phyloP scores from a whole-genome alignment of 129 eudicot genomes.

The Arctium lappa region DNA sequence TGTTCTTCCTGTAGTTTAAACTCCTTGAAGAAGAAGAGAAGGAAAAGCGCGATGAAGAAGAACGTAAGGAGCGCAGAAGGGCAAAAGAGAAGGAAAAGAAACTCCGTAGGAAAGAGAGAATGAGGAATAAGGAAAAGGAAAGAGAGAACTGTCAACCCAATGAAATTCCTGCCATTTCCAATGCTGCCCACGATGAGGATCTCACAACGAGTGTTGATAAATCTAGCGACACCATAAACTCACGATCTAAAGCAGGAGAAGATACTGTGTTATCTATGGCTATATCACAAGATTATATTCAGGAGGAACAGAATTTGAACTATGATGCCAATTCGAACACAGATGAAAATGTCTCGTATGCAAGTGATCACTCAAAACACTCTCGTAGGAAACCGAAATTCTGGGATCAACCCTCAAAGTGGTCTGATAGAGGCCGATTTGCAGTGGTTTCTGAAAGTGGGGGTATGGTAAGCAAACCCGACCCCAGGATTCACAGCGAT shows the following conservation, averaged over 20 bases:
- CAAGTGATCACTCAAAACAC: constrained; percentile 43
- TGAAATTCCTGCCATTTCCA: constrained; percentile 22
- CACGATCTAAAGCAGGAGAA: constrained; percentile 50
- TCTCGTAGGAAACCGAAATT: constrained; percentile 48
- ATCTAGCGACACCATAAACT: constrained; percentile 34
- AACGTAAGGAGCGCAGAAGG: constrained; percentile 77
- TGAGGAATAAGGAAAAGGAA: constrained; percentile 69
- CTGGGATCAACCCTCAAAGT: constrained; percentile 43
- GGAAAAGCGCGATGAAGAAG: constrained; percentile 95
- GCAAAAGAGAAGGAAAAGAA: constrained; percentile 89
- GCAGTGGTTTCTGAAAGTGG: constrained; percentile 45
- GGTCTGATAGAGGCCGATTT: constrained; percentile 56
- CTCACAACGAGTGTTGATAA: constrained; percentile 36
- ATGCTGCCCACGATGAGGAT: constrained; percentile 33
- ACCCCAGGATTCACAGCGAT: constrained; percentile 48
- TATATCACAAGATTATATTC: constrained; percentile 43
- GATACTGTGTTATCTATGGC: constrained; percentile 48
- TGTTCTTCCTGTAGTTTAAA: constrained; percentile 49
- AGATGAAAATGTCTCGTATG: constrained; percentile 36
- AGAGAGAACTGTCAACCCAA: constrained; percentile 47
- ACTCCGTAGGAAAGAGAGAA: constrained; percentile 87
- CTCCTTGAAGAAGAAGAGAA: constrained; percentile 99
- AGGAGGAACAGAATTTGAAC: constrained; percentile 36
- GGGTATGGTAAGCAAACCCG: constrained; percentile 47
- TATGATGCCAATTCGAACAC: constrained; percentile 29